A percentile compares a stretch with the other conserved stretches of the same genome.
Conservation (phyloP, 345 rosid genomes). For the Camelina sativa region DNA sequence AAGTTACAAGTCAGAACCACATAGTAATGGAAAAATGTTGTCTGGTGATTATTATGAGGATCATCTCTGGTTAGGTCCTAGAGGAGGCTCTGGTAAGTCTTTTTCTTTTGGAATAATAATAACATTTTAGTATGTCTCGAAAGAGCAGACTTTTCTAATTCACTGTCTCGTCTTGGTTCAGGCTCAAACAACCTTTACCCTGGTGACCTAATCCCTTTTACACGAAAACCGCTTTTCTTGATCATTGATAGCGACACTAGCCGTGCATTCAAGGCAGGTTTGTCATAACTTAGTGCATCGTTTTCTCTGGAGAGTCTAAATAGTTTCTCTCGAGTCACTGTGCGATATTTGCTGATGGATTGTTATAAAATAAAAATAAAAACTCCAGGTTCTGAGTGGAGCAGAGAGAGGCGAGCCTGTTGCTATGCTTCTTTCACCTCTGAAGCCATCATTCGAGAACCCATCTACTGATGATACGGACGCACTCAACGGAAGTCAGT, state of each 20-base stretch:
- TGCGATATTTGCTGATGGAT: slow-evolving; percentile 21
- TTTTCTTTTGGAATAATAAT: slow-evolving; percentile 21
- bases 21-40: slow-evolving; percentile 56
- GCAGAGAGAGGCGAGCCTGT: slow-evolving; percentile 92
- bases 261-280: slow-evolving; percentile 99
- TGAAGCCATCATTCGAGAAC: slow-evolving; percentile 61
- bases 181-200: slow-evolving; percentile 83
- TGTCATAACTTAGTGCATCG: slow-evolving; percentile 68
- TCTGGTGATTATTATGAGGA: slow-evolving; percentile 52
- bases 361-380: not conserved
- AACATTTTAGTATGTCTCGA: slow-evolving; percentile 12
- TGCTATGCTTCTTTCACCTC: slow-evolving; percentile 89
- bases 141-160: slow-evolving; percentile 17
- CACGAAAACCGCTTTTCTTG: slow-evolving; percentile 90
- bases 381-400: slow-evolving; percentile 76
- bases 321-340: slow-evolving; percentile 28
- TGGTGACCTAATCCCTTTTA: slow-evolving; percentile 93
- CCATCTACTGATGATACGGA: slow-evolving; percentile 46
- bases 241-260: slow-evolving; percentile 94
- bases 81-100: slow-evolving; percentile 69
- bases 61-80: slow-evolving; percentile 79
- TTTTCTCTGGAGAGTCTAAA: slow-evolving; percentile 30
- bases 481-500: slow-evolving; percentile 71
- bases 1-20: slow-evolving; percentile 51
- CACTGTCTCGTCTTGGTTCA: slow-evolving; percentile 43